Conservation (phyloP, 2,329 filamentous ascomycete species). For the Trichophyton schoenleinii region DNA sequence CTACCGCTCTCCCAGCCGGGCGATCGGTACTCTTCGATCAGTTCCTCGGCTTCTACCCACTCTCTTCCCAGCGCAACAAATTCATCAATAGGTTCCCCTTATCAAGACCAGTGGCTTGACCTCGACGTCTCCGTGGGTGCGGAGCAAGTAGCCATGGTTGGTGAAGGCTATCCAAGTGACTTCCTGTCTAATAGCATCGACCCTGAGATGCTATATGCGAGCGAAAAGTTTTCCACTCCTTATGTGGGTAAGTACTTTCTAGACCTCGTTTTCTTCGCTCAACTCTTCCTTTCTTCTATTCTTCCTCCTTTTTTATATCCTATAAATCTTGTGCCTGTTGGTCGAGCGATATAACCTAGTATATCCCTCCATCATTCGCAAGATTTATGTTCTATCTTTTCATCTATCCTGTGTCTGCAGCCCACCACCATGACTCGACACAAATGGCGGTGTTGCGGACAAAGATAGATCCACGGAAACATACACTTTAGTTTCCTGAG, state of each 20-base stretch:
- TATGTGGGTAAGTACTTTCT: slow-evolving; percentile 38
- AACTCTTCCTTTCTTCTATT: neutral
- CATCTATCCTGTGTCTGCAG: neutral
- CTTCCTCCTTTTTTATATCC: neutral
- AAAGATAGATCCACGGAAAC: neutral
- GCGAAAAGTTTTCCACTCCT: slow-evolving; percentile 33
- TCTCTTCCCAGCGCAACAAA: slow-evolving; percentile 48
- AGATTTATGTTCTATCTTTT: neutral
- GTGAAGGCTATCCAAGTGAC: slow-evolving; percentile 45
- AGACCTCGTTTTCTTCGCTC: slow-evolving; percentile 15
- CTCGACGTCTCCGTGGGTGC: slow-evolving; percentile 44
- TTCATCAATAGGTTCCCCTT: slow-evolving; percentile 55
- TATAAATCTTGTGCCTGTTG: neutral
- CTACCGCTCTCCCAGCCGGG: slow-evolving; percentile 25
- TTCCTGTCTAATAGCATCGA: slow-evolving; percentile 36
- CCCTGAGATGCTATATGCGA: slow-evolving; percentile 29
- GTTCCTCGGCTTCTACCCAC: slow-evolving; percentile 48
- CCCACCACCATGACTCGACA: neutral
- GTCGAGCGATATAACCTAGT: neutral
- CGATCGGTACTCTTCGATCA: slow-evolving; percentile 42
- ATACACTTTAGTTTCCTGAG: neutral
- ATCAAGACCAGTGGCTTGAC: slow-evolving; percentile 48
- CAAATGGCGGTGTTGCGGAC: neutral
- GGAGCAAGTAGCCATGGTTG: slow-evolving; percentile 51
- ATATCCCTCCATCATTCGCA: neutral